Base-by-base conservation (phyloP, 192 early-diverging fungal species). In the Phycomyces nitens region DNA sequence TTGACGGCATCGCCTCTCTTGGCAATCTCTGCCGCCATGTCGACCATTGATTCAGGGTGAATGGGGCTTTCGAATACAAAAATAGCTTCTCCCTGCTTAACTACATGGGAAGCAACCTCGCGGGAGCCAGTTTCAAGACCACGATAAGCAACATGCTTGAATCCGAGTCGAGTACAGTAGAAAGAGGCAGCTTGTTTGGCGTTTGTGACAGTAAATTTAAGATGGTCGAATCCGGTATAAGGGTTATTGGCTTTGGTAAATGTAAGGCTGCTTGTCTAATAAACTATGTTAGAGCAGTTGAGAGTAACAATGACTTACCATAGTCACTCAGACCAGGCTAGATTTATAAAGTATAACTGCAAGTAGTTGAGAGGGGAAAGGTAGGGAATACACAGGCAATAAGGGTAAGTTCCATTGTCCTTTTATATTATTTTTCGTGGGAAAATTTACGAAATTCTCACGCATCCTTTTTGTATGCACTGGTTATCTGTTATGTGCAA, bases 111-210 rank as follows among this genome's bases (percentile, higher is more conserved):
- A 43, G 81, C 91, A 18, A 95, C 77, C 40, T 97, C 82, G 65
- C 97, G 88, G 68, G 82, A 72, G 21, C 94, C 94, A 26, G 95
- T 99, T 74, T 99, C 97, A 59, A 99, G 87, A 1, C 97, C 97
- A 64, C 87, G 87, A 83, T 99, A 97, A 15, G 94, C 95, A 60
- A 95, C 65, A 61, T 92, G 86, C 74, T 88, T 84, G 81, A 99
- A 99, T 10, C 97, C 97, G 71, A 96, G 91, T 56, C 92, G 85
- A 53, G 91, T 94, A 76, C 84, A 78, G 80, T 97, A 97, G 82
- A 81, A 99, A 53, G 93, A 87, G 26, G 95, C 95, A 43, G 95
- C 97, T 73, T 95, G 93, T 76, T 95, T 95, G 64, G 93, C 92
- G 68, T 95, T 94, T 51, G 91, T 92, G 47, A 95, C 93, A 79